Conservation (phyloP, 164 flowering plant genomes). For the Macadamia tetraphylla region DNA sequence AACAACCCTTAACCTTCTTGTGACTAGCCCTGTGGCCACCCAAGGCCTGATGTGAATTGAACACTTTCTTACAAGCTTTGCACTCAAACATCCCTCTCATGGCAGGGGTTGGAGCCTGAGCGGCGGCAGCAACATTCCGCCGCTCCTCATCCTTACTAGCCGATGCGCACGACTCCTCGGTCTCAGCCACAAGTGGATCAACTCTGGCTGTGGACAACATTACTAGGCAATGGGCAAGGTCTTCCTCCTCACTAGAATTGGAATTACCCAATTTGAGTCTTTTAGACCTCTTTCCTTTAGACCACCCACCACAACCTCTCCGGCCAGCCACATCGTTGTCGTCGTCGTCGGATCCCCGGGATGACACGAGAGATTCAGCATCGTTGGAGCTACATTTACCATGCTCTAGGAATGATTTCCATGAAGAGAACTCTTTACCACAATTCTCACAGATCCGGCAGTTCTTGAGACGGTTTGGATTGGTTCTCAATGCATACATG, state of each 20-base stretch:
- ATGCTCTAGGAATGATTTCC: constrained; percentile 90
- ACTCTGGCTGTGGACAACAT: constrained; percentile 68
- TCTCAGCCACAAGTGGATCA: constrained; percentile 40
- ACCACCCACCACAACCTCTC: constrained; percentile 51
- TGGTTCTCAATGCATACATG: constrained; percentile 73
- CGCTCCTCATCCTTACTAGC: constrained; percentile 70
- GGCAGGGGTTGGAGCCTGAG: too few species aligned
- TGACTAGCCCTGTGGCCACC: constrained; percentile 97
- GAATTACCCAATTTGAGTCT: constrained; percentile 44
- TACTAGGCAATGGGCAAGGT: constrained; percentile 74
- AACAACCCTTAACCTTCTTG: constrained; percentile 95
- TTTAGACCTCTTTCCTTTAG: constrained; percentile 63
- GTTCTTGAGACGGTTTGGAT: constrained; percentile 70
- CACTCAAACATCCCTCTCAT: constrained; percentile 73
- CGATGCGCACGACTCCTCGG: constrained; percentile 77
- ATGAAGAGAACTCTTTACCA: constrained; percentile 79
- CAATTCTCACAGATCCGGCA: constrained; percentile 73
- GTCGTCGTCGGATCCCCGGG: constrained; percentile 50
- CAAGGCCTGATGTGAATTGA: constrained; percentile 89
- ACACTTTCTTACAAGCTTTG: constrained; percentile 82
- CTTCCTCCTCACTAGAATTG: constrained; percentile 68
- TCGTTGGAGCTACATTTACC: constrained; percentile 59
- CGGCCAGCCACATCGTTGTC: constrained; percentile 4
- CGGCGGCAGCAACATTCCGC: constrained; percentile 11
- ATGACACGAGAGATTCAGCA: constrained; percentile 48